These are phyloP conservation scores for Debaryomycetaceae sp. DNA, from an alignment of 1,139 yeast species.

Conservation along the genomic window DNA sequence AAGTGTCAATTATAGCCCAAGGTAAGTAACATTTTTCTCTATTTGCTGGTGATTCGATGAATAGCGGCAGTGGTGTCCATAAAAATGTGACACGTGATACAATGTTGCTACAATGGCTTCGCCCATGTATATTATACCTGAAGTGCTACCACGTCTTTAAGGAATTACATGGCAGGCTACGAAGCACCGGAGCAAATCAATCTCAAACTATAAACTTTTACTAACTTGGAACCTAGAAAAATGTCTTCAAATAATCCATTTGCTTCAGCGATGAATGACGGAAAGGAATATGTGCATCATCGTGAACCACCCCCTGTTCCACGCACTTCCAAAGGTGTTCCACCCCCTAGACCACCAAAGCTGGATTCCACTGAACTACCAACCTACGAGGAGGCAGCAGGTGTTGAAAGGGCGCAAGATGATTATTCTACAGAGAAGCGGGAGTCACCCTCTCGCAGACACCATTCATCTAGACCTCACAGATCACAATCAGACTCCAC, in stretches of 20 bases:
- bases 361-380: conserved; percentile 40
- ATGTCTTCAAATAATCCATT: conserved; percentile 59
- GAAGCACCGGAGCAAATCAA: too few species aligned
- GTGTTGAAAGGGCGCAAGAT: conserved; percentile 34
- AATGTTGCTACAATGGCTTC: not conserved
- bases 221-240: conserved; percentile 28
- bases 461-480: conserved; percentile 16
- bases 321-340: conserved; percentile 11
- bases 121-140: not conserved
- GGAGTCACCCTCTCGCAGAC: conserved; percentile 19
- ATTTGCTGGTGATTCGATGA: not conserved
- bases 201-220: conserved; percentile 7
- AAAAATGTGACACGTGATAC: not conserved
- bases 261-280: conserved; percentile 43
- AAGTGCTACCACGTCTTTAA: too few species aligned
- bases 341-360: conserved; percentile 34
- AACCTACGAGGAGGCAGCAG: conserved; percentile 68
- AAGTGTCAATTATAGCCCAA: conserved; percentile 31
- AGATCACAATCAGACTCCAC: conserved; percentile 14
- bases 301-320: conserved; percentile 35
- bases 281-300: conserved; percentile 32
- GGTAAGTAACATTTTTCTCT: conserved; percentile 23
- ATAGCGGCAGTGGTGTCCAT: not conserved
- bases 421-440: conserved; percentile 54
- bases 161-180: too few species aligned